Base-by-base conservation (phyloP, 805 yeast species). In the Ogataea pini region DNA sequence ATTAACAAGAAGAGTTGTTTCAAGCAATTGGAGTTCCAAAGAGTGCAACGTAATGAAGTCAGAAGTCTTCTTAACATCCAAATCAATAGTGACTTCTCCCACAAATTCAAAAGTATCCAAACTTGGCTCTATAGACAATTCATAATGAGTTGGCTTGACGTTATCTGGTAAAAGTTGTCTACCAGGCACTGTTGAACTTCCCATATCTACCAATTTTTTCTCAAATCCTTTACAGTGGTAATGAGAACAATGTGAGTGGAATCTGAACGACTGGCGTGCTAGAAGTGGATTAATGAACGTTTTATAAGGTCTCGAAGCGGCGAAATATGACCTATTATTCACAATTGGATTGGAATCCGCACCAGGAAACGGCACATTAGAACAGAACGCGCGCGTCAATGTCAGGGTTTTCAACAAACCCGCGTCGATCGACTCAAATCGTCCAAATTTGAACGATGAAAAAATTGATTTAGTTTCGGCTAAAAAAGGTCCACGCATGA, bases 121-220 rank as follows among this genome's bases (percentile, higher is more conserved):
- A 10, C 52, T 29, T 7, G 69, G 68, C 46, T 63, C 65, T 34
- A 83, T 69, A 7, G 81, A 72, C 38, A 92, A 65, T 49, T 82
- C 79, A 67, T 92, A 92, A 67, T 88, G 90, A 36, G 71, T 60
- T 27, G 99, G 97, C 55, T 77, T 79, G 54, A 91, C 89, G 51
- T 80, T 75, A 3, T 59, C 54, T 33, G 72, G 73, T 28, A 68
- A 54, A n/a, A 66, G 56, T 50, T 65, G 67, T 52, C 68, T 63
- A 19, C 54, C 52, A 17, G 63, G 60, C 22, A 48, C 55, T 38
- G 52, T 6, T 16, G 46, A 32, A 16, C 38, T 24, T 14, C 39
- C 32, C 50, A 47, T 47, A 31, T 36, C 18, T 37, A 47, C 47
- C 41, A 55, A 34, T 37, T 42, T 46, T 38, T 37, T 54, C 7